Evolutionary conservation across 2,329 filamentous ascomycete genomes (phyloP).

Genomic region (Sporothrix globosa): DNA sequence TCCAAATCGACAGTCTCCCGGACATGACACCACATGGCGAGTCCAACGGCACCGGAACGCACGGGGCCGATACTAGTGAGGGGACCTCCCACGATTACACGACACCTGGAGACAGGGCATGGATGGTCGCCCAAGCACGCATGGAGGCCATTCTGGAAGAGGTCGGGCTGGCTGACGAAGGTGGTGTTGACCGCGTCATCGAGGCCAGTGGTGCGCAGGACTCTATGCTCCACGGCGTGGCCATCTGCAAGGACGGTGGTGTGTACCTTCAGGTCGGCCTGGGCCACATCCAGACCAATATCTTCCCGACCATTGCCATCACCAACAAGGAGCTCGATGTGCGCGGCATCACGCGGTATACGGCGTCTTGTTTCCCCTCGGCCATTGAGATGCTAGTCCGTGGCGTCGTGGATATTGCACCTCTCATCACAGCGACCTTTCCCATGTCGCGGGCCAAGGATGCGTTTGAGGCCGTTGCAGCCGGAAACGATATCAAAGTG

Average conservation of each 20-base stretch:
- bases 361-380: slow-evolving; percentile 81
- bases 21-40: slow-evolving; percentile 56
- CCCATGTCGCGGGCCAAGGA: slow-evolving; percentile 80
- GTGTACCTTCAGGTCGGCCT: slow-evolving; percentile 88
- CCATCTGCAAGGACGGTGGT: slow-evolving; percentile 70
- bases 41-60: neutral
- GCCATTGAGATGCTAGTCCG: slow-evolving; percentile 74
- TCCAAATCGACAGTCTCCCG: slow-evolving; percentile 62
- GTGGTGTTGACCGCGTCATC: slow-evolving; percentile 75
- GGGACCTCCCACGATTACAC: neutral
- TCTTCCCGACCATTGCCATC: slow-evolving; percentile 86
- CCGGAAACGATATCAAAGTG: slow-evolving; percentile 74
- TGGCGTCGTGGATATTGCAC: slow-evolving; percentile 78
- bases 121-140: slow-evolving; percentile 9
- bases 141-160: slow-evolving; percentile 60
- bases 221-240: slow-evolving; percentile 73
- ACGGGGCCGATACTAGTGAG: neutral
- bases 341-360: slow-evolving; percentile 82
- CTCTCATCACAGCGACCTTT: slow-evolving; percentile 77
- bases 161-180: slow-evolving; percentile 57
- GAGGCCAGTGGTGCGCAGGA: slow-evolving; percentile 79
- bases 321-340: slow-evolving; percentile 87
- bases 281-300: slow-evolving; percentile 77
- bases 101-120: slow-evolving; percentile 29
- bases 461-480: slow-evolving; percentile 83